Evolutionary conservation across 176 grass and related monocot genomes (phyloP), one percentile per base, ranked within the genome.

Genomic region (Puya raimondii): DNA sequence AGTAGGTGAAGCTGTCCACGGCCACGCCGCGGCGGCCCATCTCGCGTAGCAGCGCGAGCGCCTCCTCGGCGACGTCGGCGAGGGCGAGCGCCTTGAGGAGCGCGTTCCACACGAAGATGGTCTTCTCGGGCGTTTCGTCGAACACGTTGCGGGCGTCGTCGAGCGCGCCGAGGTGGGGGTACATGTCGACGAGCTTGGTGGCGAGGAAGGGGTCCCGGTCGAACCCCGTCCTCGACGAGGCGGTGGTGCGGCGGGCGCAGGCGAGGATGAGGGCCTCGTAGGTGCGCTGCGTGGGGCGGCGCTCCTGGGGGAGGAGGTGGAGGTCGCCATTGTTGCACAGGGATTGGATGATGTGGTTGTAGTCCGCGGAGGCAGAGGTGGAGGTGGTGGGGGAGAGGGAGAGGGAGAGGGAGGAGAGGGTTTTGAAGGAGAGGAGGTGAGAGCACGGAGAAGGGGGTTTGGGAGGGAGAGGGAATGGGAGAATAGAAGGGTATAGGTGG

Each of bases 21-120:
- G 72, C 72, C 2, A 90, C 74, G 11, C 68, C 57, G 4, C 79
- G n/a, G 21, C 65, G 51, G 11, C 48, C 81, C 94, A 99, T 99
- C 57, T 99, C 82, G 1, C 74, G 20, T 52, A 93, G 50, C 29
- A 67, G 78, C 15, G 53, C 66, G 50, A 99, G 72, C 1, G 84
- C 87, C 51, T 93, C 87, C 51, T 99, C 94, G 0, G 83, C 89
- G 12, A 78, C 64, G 71, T 90, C 80, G 59, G 85, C 82, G 4
- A 69, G 74, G 13, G 80, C 67, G 11, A 91, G 82, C 9, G 82
- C 82, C 84, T 92, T 90, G 22, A 99, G 66, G 23, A 99, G 51
- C 9, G 87, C 89, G 48, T 91, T 99, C 89, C 86, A 97, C 2
- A 90, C 74, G 76, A 92, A 97, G 67, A 92, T 83, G 75, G 76